Evolutionary conservation across 2,329 filamentous ascomycete species (phyloP), one percentile per base, ranked within the genome.

Genomic region (Xenoacremonium recifei): DNA sequence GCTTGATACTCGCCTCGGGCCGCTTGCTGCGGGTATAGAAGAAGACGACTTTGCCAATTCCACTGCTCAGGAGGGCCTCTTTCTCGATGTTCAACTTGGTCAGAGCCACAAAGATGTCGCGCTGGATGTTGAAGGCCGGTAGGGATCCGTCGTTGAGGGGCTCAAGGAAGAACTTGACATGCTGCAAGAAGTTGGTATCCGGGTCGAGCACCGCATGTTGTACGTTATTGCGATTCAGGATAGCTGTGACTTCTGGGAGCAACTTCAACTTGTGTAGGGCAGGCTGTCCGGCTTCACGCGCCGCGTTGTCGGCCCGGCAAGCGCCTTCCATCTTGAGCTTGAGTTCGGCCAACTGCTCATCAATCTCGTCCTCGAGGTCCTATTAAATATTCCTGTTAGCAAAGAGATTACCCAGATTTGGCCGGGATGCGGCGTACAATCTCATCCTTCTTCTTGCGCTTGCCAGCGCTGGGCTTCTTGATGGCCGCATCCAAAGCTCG

Each of bases 1-100:
- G 84, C 74, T 96, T 96, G 73, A 99, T 96, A 47, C 77, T 79
- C 4, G 85, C 74, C 67, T 97, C 89, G 1, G 91, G 87, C 53
- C 89, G 85, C 71, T 91, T 95, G 73, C 88, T 95, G 68, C 91
- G 91, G 37, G 91, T 96, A 70, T 99, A 99, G 71, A 96, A 99
- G 49, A 95, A 80, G 39, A 96, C 86, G 35, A 99, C 89, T 65
- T 96, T 96, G 61, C 93, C 93, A 51, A 99, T 93, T 16, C 92
- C 91, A 56, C 89, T 95, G 51, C 90, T 91, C 17, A 95, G 77
- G 12, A 99, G 77, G 2, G 86, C 80, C 57, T 97, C 93, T 62
- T 96, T 96, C 62, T 90, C 87, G 52, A 97, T 89, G 5, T 89
- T 90, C 5, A 97, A 77, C 57, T 82, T 84, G 15, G 78, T 79